Conservation (phyloP, 768 basidiomycete species). For the Udeniomyces megalosporus region DNA sequence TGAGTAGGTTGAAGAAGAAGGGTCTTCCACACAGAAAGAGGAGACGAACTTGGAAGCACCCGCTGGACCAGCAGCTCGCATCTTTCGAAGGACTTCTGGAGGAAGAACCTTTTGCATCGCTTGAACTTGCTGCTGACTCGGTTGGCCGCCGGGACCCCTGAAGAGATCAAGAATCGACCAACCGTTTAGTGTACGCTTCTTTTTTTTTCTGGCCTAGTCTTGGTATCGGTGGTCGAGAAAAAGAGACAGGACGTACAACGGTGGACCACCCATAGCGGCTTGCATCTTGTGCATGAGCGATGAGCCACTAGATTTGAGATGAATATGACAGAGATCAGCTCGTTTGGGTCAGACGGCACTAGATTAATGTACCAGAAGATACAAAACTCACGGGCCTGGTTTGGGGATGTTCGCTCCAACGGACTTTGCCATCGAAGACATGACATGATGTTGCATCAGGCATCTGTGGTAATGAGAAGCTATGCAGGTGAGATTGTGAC, state of each 20-base stretch:
- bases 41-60: constrained; percentile 40
- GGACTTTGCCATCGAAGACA: constrained; percentile 97
- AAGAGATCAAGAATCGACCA: no score
- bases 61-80: constrained; percentile 45
- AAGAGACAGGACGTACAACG: constrained; percentile 44
- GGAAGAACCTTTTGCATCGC: constrained; percentile 67
- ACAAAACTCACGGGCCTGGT: no score
- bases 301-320: constrained; percentile 6
- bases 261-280: constrained; percentile 64
- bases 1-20: background rate
- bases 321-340: background rate
- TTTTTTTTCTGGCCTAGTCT: background rate
- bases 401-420: constrained; percentile 40
- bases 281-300: constrained; percentile 51
- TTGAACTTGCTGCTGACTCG: background rate
- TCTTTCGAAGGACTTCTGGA: constrained; percentile 80
- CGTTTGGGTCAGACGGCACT: no score
- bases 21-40: background rate
- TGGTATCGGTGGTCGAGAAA: constrained; percentile 8
- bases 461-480: constrained; percentile 26
- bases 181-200: no score
- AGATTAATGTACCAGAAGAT: no score
- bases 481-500: background rate
- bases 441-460: constrained; percentile 91
- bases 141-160: no score